Conservation (phyloP, 169 alveolate species). For the Perkinsus olseni region DNA sequence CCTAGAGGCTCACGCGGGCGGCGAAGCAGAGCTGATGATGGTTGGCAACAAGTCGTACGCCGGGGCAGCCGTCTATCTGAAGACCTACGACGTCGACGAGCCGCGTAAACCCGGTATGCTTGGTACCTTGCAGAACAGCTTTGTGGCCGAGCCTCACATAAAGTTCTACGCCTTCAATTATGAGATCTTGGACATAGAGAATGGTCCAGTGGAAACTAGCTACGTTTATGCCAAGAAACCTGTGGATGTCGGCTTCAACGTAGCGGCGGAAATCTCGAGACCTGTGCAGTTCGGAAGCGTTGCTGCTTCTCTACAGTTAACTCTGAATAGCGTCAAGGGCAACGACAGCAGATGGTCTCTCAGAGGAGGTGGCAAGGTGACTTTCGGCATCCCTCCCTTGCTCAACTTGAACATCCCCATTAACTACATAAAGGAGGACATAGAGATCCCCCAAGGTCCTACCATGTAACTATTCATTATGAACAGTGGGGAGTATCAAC, state of each 20-base stretch:
- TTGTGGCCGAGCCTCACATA: background rate
- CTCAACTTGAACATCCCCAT: background rate
- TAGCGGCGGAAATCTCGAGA: background rate
- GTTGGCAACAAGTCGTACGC: background rate
- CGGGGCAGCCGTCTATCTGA: background rate
- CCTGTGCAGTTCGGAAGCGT: background rate
- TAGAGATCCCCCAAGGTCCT: too few species aligned
- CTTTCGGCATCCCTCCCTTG: background rate
- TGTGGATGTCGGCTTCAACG: background rate
- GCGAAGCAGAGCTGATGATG: background rate
- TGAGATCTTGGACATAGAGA: background rate
- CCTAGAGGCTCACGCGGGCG: background rate
- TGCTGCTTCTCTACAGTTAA: background rate
- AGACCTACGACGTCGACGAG: background rate
- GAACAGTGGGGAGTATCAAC: too few species aligned
- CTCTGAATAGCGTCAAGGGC: background rate
- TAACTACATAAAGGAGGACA: background rate
- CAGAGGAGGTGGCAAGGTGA: background rate
- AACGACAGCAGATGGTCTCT: background rate
- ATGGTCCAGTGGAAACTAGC: background rate
- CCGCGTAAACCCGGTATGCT: background rate
- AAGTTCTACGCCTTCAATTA: background rate
- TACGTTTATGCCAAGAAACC: background rate
- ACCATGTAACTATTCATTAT: too few species aligned
- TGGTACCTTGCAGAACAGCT: background rate